Evolutionary conservation across 2,329 filamentous ascomycete genomes (phyloP), one percentile per base, ranked within the genome.

Genomic region (Pyricularia sp.): DNA sequence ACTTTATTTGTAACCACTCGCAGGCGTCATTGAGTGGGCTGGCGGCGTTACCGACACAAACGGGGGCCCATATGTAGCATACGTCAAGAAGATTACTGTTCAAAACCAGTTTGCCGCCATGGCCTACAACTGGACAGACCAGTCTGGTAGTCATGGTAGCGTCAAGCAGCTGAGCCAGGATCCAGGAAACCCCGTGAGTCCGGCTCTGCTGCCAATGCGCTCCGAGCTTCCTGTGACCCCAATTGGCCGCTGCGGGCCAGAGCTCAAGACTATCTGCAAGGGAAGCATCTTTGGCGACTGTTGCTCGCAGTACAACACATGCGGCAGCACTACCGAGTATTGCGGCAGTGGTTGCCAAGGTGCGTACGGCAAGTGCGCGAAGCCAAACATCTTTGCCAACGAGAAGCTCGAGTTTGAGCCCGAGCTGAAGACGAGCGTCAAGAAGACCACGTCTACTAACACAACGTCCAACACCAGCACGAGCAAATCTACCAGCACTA

Each of bases 401-500:
- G 42, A 55, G 17, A 20, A 55, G 42, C 42, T 55, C 17, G 42
- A 20, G 20, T 55, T 55, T n/a, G 42, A 55, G 4, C 42, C 42
- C 42, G 42, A 55, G 9, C 25, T 68, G 10, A 65, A 61, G 30
- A 64, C 67, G 6, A 65, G 67, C 23, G 65, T 68, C 3, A 65
- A 68, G 12, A 58, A 67, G 20, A 66, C 58, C 17, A 58, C 67
- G 17, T 64, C 67, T 10, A 79, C 50, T 72, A 71, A 68, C 71
- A 73, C 71, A 74, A 73, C 68, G 70, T 70, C 69, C 71, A 76
- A 26, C 20, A 33, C 64, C 20, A 68, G 61, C 5, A 69, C 66
- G 3, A 69, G 25, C 28, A 64, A 59, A 23, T 65, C 70, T 17
- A 70, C 69, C 20, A 64, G 59, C 5, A 69, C 67, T 4, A 61